phyloP scores from a whole-genome alignment of 129 eudicot genomes.

The Chrysanthemum makinoi region DNA sequence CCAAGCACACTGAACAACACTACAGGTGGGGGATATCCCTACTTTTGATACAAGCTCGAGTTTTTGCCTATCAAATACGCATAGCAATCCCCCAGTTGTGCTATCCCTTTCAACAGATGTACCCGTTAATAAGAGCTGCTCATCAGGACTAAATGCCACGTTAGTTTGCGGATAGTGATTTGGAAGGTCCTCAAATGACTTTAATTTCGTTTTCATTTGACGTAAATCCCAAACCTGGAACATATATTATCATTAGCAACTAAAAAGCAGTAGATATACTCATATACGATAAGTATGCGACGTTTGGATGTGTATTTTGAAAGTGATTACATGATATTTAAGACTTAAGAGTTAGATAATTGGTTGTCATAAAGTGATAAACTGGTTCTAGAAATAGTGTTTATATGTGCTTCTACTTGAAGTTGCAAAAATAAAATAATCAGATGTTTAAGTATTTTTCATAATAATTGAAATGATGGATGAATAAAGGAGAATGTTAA shows the following conservation, averaged over 20 bases:
- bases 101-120: constrained; percentile 94
- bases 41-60: constrained; percentile 90
- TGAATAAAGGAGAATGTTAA: neutral
- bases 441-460: neutral
- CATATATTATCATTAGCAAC: constrained; percentile 9
- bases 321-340: neutral
- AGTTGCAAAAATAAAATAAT: constrained; percentile 1
- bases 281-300: neutral
- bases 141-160: constrained; percentile 80
- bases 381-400: neutral
- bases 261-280: neutral
- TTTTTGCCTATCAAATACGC: constrained; percentile 73
- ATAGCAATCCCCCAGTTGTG: constrained; percentile 83
- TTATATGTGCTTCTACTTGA: neutral
- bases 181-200: constrained; percentile 80
- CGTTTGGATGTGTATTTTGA: neutral
- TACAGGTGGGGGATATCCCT: constrained; percentile 81
- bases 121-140: constrained; percentile 82
- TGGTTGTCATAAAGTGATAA: neutral
- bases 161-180: constrained; percentile 90
- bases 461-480: neutral
- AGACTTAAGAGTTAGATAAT: neutral
- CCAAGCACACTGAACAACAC: constrained; percentile 98
- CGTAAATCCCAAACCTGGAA: constrained; percentile 96
- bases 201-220: constrained; percentile 65